Base-by-base conservation (phyloP, 2,329 filamentous ascomycete species). In the Leptographium flavum region DNA sequence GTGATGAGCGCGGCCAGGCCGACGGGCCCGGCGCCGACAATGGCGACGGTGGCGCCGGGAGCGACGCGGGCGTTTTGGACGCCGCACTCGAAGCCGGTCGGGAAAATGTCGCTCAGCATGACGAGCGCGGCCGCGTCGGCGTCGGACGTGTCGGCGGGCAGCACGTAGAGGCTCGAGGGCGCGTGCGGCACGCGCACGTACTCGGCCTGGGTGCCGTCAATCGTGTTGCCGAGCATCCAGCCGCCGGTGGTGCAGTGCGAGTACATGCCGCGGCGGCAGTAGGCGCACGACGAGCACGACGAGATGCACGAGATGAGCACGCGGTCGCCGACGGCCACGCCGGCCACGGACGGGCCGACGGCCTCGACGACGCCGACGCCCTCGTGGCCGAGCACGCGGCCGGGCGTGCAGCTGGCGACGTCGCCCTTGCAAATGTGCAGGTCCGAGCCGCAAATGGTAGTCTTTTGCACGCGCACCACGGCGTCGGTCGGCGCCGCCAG, bases 121-220 rank as follows among this genome's bases (percentile, higher is more conserved):
- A 77, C 67, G 5, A 69, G 54, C 0, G 61, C 57, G 3, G 59
- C 57, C 36, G 66, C 63, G 42, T 47, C 43, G 28, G 30, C 32
- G 21, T 42, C 48, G 22, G 68, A 63, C 1, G 66, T 63, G 1
- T 59, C 63, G 0, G 52, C 37, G 0, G 71, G 68, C 1, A 73
- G 54, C 3, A 57, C 51, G 53, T 70, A 65, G 8, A 76, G 60
- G 9, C 65, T 70, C 8, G 62, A 63, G 45, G 68, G 64, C 0
- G 70, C 72, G 53, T 69, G 65, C 2, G 68, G 69, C 37, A 74
- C 65, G 19, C 70, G 62, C 32, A 74, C 70, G 49, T 68, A 74
- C 53, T 75, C 71, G n/a, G 71, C 73, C 53, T 76, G 71, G 0
- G 69, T 74, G 38, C 71, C 71, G 50, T 74, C 68, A 19, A 68